Evolutionary conservation across 2,329 filamentous ascomycete species (phyloP), one percentile per base, ranked within the genome.

Genomic region (Stagonosporopsis vannaccii): DNA sequence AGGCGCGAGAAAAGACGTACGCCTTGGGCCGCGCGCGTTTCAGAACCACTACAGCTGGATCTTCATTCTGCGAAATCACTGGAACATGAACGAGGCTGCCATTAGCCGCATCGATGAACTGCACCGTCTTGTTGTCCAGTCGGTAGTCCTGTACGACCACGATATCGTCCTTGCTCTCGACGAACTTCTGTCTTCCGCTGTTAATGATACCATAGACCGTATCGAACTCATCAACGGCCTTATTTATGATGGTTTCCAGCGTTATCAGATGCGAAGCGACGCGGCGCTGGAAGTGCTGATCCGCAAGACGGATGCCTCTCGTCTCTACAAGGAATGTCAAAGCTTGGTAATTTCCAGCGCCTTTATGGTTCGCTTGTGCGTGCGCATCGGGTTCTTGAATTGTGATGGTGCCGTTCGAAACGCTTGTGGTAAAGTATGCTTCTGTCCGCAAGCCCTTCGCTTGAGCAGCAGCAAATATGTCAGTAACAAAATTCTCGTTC

Each of bases 311-410:
- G 12, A 72, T 69, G 0, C 70, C 70, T 13, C 69, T 49, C 17
- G 60, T 63, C 40, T 73, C 69, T 26, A 65, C 62, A 2, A 73
- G 63, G 35, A 72, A 71, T 0, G 62, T 68, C 2, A 72, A 51
- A 0, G 61, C 55, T 42, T 73, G 69, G 11, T 61, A 65, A 11
- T 71, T 60, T 1, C 67, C 69, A 43, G 69, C 63, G 4, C 64
- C 66, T 19, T 73, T 70, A 25, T 69, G 66, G 7, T 68, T 70
- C 2, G 68, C 70, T 15, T 66, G 68, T 1, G 65, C 61, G 28
- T 65, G 60, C 12, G 60, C 65, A 25, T 62, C 65, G n/a, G 69
- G 66, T 42, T 71, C 70, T 20, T 61, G 40, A 9, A 70, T 62
- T 1, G 55, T 58, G 42, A 73, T 66, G 1, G 61, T 62, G 1